Base-by-base conservation (phyloP, 352 stramenopile species). In the Globisporangium middletonii region DNA sequence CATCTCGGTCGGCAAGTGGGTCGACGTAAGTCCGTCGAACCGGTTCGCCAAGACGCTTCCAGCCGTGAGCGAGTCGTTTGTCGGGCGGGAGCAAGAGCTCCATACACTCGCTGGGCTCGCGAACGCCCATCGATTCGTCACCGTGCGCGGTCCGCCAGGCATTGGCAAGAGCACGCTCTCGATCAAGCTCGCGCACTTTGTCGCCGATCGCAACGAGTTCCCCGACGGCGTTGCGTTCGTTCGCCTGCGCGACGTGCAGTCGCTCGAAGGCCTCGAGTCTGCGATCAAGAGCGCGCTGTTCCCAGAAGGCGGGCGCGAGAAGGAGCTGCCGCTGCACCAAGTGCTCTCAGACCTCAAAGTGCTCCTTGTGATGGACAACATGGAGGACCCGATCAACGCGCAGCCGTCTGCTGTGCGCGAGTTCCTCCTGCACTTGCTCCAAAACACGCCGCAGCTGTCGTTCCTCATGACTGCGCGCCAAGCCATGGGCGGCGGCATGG, bases 151-250 rank as follows among this genome's bases (percentile, higher is more conserved):
- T 0, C 77, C 82, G 11, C 82, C 82, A 18, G 78, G 82, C 19
- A 92, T 92, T 54, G 82, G 82, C 18, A 92, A 92, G 60, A 89
- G 77, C 58, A 89, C 82, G 18, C 62, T 89, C 4, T 87, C 82
- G 8, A 84, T 84, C 52, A 81, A 82, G 18, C 52, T 89, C 13
- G 82, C 79, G 4, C 82, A 92, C 49, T 92, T 89, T 53, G 52
- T 92, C 15, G 73, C 77, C 8, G 79, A 92, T 45, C 82, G 82
- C 38, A 81, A 84, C 44, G 79, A 71, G 11, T 92, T 90, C 53
- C 67, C 76, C 2, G 77, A 92, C 49, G 83, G 83, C 15, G 83
- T 92, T 43, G 77, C 82, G 18, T 92, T 90, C 50, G 72, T 89
- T 65, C 77, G 79, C 1, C 55, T 89, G 27, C 79, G 83, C 18